Evolutionary conservation across 768 basidiomycete species (phyloP).

Genomic region (Sarcodon aspratus): DNA sequence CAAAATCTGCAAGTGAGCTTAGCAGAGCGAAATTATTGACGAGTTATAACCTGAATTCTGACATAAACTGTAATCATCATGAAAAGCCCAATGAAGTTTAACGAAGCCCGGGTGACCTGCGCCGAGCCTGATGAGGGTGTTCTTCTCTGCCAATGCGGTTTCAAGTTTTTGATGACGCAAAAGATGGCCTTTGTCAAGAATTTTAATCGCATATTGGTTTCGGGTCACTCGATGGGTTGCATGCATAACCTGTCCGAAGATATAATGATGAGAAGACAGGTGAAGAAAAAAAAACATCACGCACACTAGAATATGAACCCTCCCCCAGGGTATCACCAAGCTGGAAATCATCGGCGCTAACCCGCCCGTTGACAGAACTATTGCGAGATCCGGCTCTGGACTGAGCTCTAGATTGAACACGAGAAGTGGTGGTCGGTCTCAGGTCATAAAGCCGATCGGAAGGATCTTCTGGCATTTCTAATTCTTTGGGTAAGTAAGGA

Average conservation of each 20-base stretch:
- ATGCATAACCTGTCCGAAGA: conserved; percentile 37
- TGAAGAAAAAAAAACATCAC: conserved; percentile 12
- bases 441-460: conserved; percentile 7
- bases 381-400: conserved; percentile 30
- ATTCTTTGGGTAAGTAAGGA: conserved; percentile 46
- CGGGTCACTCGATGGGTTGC: conserved; percentile 43
- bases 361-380: conserved; percentile 31
- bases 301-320: conserved; percentile 74
- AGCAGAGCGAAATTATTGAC: neutral
- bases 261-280: neutral
- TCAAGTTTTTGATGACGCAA: conserved; percentile 67
- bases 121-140: conserved; percentile 53
- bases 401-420: conserved; percentile 16
- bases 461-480: conserved; percentile 24
- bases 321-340: conserved; percentile 69
- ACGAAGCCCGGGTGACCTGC: conserved; percentile 75
- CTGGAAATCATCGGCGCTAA: conserved; percentile 48
- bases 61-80: conserved; percentile 80
- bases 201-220: conserved; percentile 66
- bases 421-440: conserved; percentile 3
- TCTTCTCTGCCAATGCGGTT: conserved; percentile 73
- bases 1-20: conserved; percentile 45
- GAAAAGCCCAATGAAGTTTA: conserved; percentile 73
- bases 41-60: conserved; percentile 19
- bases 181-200: conserved; percentile 77